These are phyloP conservation scores for Nicotiana otophora DNA, from an alignment of 257 asterid genomes.

Conservation along the genomic window DNA sequence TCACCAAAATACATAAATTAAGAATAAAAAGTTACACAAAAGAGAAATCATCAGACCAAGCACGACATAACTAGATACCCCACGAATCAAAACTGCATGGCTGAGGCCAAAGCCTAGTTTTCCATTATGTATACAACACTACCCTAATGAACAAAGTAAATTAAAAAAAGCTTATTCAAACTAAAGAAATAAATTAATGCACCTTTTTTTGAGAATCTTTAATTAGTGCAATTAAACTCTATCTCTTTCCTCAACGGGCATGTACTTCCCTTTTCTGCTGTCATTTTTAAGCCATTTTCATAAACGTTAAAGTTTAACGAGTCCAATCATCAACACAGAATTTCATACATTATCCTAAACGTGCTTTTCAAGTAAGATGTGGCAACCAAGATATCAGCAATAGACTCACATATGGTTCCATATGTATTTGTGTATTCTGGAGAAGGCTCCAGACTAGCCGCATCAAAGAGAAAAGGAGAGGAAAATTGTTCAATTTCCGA, in stretches of 20 bases:
- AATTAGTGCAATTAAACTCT: neutral
- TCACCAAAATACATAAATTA: neutral
- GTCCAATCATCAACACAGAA: neutral
- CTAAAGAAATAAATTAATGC: neutral
- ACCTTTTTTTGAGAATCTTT: neutral
- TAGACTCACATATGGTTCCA: constrained; percentile 90
- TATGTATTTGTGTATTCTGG: constrained; percentile 77
- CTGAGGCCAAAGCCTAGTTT: neutral
- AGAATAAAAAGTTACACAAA: neutral
- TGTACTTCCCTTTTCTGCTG: neutral
- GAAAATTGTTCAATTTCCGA: constrained; percentile 61
- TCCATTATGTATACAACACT: neutral
- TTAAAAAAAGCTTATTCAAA: neutral
- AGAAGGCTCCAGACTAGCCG: constrained; percentile 93
- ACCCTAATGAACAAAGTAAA: neutral
- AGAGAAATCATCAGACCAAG: neutral
- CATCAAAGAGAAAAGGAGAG: constrained; percentile 86
- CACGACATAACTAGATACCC: neutral
- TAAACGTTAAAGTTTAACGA: neutral
- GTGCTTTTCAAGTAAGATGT: neutral
- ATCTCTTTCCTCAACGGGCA: neutral
- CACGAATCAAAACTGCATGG: neutral
- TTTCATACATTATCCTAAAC: neutral
- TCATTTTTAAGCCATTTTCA: neutral
- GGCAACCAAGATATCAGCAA: neutral